Conservation (phyloP, 2,329 filamentous ascomycete genomes). For the Lizonia empirigonia region DNA sequence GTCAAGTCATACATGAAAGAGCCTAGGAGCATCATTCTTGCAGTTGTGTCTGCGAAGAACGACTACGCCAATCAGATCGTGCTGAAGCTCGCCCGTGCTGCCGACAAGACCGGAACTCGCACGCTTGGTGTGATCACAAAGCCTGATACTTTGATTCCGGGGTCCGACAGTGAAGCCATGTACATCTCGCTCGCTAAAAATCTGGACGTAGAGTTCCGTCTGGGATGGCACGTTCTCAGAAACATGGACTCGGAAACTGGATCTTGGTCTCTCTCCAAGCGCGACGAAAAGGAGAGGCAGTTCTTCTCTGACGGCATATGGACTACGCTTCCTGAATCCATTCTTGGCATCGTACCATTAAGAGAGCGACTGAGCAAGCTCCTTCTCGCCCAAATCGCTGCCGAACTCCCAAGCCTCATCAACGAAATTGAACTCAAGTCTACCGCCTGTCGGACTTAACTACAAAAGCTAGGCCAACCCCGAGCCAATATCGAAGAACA, state of each 20-base stretch:
- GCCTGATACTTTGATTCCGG: slow-evolving; percentile 44
- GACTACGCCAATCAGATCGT: slow-evolving; percentile 51
- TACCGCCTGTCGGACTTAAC: slow-evolving; percentile 10
- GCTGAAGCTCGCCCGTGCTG: slow-evolving; percentile 24
- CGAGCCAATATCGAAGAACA: slow-evolving; percentile 30
- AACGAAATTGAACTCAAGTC: slow-evolving; percentile 25
- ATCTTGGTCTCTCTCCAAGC: slow-evolving; percentile 22
- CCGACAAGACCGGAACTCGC: slow-evolving; percentile 3
- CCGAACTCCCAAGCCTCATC: slow-evolving; percentile 33
- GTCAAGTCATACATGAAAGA: slow-evolving; percentile 52
- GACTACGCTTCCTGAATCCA: slow-evolving; percentile 21
- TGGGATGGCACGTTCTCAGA: slow-evolving; percentile 49
- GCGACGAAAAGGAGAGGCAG: slow-evolving; percentile 32
- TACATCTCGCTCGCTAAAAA: slow-evolving; percentile 42
- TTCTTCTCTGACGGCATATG: slow-evolving; percentile 33
- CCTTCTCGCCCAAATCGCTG: slow-evolving; percentile 41
- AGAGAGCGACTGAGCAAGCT: slow-evolving; percentile 36
- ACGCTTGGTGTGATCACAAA: slow-evolving; percentile 41
- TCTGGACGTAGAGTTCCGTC: slow-evolving; percentile 33
- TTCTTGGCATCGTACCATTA: slow-evolving; percentile 41
- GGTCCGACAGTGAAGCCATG: slow-evolving; percentile 31
- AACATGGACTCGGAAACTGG: slow-evolving; percentile 38
- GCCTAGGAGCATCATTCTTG: slow-evolving; percentile 54
- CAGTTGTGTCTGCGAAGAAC: slow-evolving; percentile 52
- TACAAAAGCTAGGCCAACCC: slow-evolving; percentile 27